Evolutionary conservation across 2,329 filamentous ascomycete species (phyloP).

Genomic region (Sporothrix schenckii): DNA sequence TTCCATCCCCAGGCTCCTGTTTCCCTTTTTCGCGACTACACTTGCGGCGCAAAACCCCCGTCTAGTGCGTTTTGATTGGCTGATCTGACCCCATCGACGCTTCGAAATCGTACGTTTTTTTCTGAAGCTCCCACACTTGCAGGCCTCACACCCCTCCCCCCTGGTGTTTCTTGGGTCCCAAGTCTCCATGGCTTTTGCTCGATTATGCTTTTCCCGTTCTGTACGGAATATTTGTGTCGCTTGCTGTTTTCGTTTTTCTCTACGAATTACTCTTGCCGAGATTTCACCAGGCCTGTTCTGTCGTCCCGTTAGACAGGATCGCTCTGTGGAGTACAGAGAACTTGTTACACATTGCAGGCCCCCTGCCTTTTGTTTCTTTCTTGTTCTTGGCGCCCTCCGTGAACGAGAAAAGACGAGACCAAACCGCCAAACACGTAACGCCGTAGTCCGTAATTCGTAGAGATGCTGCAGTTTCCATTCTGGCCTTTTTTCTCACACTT

Average conservation of each 20-base stretch:
- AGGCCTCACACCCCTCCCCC: conserved; percentile 7
- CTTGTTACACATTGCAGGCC: neutral
- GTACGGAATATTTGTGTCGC: neutral
- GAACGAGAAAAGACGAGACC: conserved; percentile 15
- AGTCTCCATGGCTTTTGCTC: conserved; percentile 10
- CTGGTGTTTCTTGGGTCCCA: conserved; percentile 22
- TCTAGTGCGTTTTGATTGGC: conserved; percentile 38
- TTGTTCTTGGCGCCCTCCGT: neutral
- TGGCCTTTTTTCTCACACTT: neutral
- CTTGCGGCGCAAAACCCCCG: conserved; percentile 20
- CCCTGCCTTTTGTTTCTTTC: conserved; percentile 7
- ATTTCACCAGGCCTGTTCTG: neutral
- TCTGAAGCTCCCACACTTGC: conserved; percentile 37
- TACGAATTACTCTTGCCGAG: neutral
- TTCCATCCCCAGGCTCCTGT: neutral
- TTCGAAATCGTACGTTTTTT: conserved; percentile 43
- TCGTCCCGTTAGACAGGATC: conserved; percentile 7
- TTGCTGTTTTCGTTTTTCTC: neutral
- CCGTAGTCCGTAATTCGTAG: too few relatives aligned
- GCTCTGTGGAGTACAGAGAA: neutral
- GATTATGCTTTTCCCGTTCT: conserved; percentile 27
- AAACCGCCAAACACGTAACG: conserved; percentile 17
- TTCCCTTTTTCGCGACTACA: conserved; percentile 9
- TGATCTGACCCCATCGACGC: conserved; percentile 35
- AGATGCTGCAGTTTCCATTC: neutral